Base-by-base conservation (phyloP, 768 basidiomycete species). In the Chlorophyllum brunneum region DNA sequence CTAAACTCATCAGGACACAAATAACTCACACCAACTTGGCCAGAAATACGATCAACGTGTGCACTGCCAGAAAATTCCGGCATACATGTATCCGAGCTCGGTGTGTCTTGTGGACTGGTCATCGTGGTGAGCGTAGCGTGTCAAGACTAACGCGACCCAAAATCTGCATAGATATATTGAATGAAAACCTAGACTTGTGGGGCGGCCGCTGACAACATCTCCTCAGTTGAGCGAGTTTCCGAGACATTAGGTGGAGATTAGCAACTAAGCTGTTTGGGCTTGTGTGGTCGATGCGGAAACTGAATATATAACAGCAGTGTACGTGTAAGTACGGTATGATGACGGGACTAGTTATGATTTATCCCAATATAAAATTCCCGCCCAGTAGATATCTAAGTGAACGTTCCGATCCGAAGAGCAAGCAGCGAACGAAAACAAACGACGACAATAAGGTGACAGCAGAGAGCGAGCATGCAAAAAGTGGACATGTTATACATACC, bases 111-210 rank as follows among this genome's bases (percentile, higher is more conserved):
- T 36, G 16, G 16, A 16, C 49, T 51, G 22, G 49, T 40, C 49
- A 51, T 51, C 29, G 49, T 33, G 40, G 33, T 31, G 34, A n/a
- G 11, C 3, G 22, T 24, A n/a, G 13, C 26, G n/a, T 16, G 49
- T 23, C 8, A 24, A 34, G 34, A 36, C 15, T 5, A 36, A 16
- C 18, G 30, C 15, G 4, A 40, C n/a, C n/a, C n/a, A n/a, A n/a
- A n/a, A n/a, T n/a, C n/a, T n/a, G n/a, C n/a, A n/a, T n/a, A n/a
- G n/a, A n/a, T n/a, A n/a, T n/a, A n/a, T n/a, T n/a, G n/a, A n/a
- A n/a, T n/a, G n/a, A 31, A 22, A 11, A 6, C 20, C 34, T 27
- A 52, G 36, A 52, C 51, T n/a, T 52, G 51, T 52, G 51, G 41
- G 34, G 34, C n/a, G n/a, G n/a, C n/a, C n/a, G n/a, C 34, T 36